Evolutionary conservation across 2,329 filamentous ascomycete genomes (phyloP), one percentile per base, ranked within the genome.

Genomic region (Amauroascus niger): DNA sequence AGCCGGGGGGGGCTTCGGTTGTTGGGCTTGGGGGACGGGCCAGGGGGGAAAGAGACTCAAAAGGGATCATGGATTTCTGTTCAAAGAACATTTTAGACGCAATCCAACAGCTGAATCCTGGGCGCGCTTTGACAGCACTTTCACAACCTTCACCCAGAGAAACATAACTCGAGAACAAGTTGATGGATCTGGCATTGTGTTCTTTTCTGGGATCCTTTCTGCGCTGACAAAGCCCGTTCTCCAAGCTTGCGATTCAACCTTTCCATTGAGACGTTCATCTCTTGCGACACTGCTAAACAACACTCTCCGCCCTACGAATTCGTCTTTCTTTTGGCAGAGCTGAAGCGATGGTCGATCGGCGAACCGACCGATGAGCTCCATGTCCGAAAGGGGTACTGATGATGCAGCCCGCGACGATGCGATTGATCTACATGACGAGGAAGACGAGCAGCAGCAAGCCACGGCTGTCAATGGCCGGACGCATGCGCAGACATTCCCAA

Each of bases 281-380:
- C 28, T 24, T 18, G 3, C 6, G 14, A 20, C 30, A 30, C 18
- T 33, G 5, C 28, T 14, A 20, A n/a, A n/a, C n/a, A n/a, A n/a
- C n/a, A 40, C n/a, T 50, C 14, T 7, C n/a, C n/a, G n/a, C n/a
- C 20, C 33, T 26, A 24, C 28, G 8, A n/a, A 28, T 43, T 16
- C 9, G 18, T 20, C n/a, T n/a, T n/a, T n/a, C n/a, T n/a, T n/a
- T 30, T 20, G 28, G n/a, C 49, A 18, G 35, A 24, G 51, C 64
- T 67, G 64, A 70, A 78, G 77, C 73, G 66, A 81, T 81, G 78
- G 71, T 69, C 67, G 70, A 71, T 69, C 67, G 64, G 64, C 65
- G 63, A 67, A 67, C 65, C 71, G 69, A 76, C 78, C 75, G 75
- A 87, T 87, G 83, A 86, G 81, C 81, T 82, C 79, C 75, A 79